Percentiles rank a stretch among this genome's conserved stretches.
Evolutionary conservation across 2,329 filamentous ascomycete genomes (phyloP).

Genomic region (Colletotrichum aenigma): DNA sequence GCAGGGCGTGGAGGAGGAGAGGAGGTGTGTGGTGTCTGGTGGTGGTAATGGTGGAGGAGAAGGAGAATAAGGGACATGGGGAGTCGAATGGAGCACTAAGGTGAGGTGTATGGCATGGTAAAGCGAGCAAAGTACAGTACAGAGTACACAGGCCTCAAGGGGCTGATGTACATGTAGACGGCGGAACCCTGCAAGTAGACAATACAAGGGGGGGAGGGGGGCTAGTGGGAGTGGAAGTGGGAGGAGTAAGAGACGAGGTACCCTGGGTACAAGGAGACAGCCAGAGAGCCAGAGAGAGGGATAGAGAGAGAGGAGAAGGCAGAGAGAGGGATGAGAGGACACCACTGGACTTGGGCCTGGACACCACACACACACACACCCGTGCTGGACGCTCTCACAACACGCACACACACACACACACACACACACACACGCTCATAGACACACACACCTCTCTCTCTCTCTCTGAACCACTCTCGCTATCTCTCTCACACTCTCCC

Average conservation of each 20-base stretch:
- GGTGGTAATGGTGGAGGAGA: constrained; percentile 10
- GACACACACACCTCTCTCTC: neutral
- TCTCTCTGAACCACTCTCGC: neutral
- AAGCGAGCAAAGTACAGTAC: neutral
- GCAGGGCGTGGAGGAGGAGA: constrained; percentile 20
- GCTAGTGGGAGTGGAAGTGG: neutral
- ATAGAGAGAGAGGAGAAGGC: too few relatives aligned
- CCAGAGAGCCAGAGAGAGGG: neutral
- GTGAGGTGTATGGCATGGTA: neutral
- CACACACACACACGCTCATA: neutral
- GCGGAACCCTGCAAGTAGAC: constrained; percentile 14
- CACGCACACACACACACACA: neutral
- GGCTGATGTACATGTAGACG: constrained; percentile 11
- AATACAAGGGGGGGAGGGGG: constrained; percentile 9
- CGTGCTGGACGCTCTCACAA: neutral
- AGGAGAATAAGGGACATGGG: constrained; percentile 19
- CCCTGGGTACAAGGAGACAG: neutral
- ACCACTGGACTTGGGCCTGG: too few relatives aligned
- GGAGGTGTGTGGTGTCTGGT: constrained; percentile 8
- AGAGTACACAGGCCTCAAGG: constrained; percentile 15
- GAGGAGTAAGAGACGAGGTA: neutral
- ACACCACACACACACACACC: too few relatives aligned
- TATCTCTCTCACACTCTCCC: neutral
- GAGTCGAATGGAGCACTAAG: neutral
- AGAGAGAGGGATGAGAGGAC: too few relatives aligned